Evolutionary conservation across 495 filamentous ascomycete genomes (phyloP).

Genomic region (Neurospora sp.): DNA sequence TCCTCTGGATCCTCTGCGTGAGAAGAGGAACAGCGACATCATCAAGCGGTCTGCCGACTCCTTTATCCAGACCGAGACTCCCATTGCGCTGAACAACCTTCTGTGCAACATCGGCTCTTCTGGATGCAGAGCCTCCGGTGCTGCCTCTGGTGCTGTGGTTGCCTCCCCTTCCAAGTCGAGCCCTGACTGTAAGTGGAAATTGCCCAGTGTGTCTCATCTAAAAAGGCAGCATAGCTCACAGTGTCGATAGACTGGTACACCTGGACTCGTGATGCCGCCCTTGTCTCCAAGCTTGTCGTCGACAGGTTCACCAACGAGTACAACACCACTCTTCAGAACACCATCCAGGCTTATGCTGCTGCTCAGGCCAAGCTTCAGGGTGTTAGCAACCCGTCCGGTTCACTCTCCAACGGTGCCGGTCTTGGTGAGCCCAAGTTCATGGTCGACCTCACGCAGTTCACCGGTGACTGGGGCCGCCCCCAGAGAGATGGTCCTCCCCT

Average conservation of each 20-base stretch:
- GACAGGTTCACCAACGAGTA: conserved; percentile 50
- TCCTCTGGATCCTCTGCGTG: conserved; percentile 15
- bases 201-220: background rate
- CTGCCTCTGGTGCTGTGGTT: conserved; percentile 45
- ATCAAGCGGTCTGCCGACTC: conserved; percentile 37
- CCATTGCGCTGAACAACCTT: conserved; percentile 41
- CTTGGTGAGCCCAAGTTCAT: conserved; percentile 55
- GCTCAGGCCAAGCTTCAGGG: conserved; percentile 52
- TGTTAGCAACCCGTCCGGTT: conserved; percentile 50
- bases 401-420: conserved; percentile 37
- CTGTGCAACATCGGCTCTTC: conserved; percentile 50
- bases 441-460: conserved; percentile 49
- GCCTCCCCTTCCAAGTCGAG: conserved; percentile 48
- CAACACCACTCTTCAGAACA: conserved; percentile 33
- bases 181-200: conserved; percentile 47
- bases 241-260: conserved; percentile 44
- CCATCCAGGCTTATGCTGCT: conserved; percentile 48
- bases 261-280: conserved; percentile 63
- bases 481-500: conserved; percentile 65
- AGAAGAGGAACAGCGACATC: conserved; percentile 28
- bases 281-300: conserved; percentile 51
- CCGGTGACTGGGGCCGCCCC: conserved; percentile 58
- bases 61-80: conserved; percentile 47
- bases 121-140: conserved; percentile 39
- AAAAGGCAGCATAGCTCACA: background rate